Evolutionary conservation across 345 rosid species (phyloP), one percentile per base, ranked within the genome.

Genomic region (Kernera saxatilis): DNA sequence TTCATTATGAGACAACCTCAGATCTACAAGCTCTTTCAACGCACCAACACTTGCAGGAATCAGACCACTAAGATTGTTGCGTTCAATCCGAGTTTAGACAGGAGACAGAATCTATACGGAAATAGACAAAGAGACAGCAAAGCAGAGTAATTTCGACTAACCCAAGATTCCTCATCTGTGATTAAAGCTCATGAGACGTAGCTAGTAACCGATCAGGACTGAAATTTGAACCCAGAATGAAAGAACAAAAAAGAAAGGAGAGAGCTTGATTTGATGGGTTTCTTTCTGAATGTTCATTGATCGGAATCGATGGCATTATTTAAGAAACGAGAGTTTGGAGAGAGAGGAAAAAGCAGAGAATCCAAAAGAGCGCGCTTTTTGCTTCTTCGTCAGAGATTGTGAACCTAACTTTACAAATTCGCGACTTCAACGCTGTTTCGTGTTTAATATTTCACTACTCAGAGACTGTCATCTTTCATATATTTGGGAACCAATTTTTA

Each of bases 1-100:
- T 6, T 57, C 41, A 49, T 89, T 92, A 18, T 71, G 0, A 70
- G 43, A 25, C 12, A 89, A 30, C 35, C 57, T 73, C 3, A 92
- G 71, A 23, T 23, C 66, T 32, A 13, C 4, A 63, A 81, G 50
- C 65, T 88, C 67, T 12, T 45, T 73, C 84, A 81, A 41, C 54
- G 64, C 33, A 1, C 94, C 86, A 13, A 89, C 80, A 79, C 72
- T 86, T 10, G 44, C 26, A 30, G 93, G 91, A 62, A 92, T 84
- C 21, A 70, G 69, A 67, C 98, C 91, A 41, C 5, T 84, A 2
- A 92, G 79, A 29, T 15, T 80, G 75, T 92, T 92, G 37, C 5
- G 11, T 6, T 74, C 33, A 80, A 56, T 85, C 88, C 22, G 79
- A 35, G 72, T 67, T 85, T 41, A 82, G 66, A 71, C 73, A 71